Conservation (phyloP, 2,329 filamentous ascomycete species). For the Penicillium sp. region DNA sequence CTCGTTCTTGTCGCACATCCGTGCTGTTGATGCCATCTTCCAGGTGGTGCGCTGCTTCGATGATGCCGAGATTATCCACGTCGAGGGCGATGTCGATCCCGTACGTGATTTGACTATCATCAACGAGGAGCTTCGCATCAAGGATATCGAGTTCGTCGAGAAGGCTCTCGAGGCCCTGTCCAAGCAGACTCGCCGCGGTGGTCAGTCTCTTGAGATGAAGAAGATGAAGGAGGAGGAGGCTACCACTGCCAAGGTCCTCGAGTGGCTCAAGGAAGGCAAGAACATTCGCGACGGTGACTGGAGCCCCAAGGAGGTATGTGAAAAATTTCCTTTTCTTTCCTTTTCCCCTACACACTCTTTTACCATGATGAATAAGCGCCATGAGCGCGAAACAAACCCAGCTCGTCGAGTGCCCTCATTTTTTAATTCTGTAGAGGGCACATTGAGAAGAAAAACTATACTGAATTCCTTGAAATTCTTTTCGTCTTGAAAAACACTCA, state of each 20-base stretch:
- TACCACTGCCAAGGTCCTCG: constrained; percentile 84
- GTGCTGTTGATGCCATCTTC: constrained; percentile 97
- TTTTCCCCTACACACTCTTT: constrained; percentile 37
- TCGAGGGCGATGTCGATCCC: constrained; percentile 97
- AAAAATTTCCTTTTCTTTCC: constrained; percentile 16
- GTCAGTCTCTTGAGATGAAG: constrained; percentile 96
- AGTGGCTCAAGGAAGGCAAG: constrained; percentile 81
- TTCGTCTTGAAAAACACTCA: constrained; percentile 16
- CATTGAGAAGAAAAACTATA: constrained; percentile 77
- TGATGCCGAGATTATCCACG: constrained; percentile 98
- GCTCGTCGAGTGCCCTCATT: constrained; percentile 93
- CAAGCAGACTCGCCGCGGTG: constrained; percentile 93
- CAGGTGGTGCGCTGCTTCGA: constrained; percentile 97
- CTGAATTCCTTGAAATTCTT: constrained; percentile 53
- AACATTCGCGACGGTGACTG: constrained; percentile 90
- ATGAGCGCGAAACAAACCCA: constrained; percentile 86
- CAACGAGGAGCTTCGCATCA: constrained; percentile 90
- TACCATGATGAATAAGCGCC: constrained; percentile 96
- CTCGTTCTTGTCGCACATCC: constrained; percentile 96
- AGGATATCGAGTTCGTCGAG: constrained; percentile 97
- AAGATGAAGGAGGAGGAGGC: constrained; percentile 93
- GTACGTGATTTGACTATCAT: constrained; percentile 94
- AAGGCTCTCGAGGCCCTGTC: constrained; percentile 88
- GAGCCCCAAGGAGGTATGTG: constrained; percentile 84
- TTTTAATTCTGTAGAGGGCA: constrained; percentile 69